Percentiles rank a stretch among this genome's conserved stretches.
These are phyloP conservation scores for Vigna nakashimae DNA, from an alignment of 306 rosid genomes.

Conservation along the genomic window DNA sequence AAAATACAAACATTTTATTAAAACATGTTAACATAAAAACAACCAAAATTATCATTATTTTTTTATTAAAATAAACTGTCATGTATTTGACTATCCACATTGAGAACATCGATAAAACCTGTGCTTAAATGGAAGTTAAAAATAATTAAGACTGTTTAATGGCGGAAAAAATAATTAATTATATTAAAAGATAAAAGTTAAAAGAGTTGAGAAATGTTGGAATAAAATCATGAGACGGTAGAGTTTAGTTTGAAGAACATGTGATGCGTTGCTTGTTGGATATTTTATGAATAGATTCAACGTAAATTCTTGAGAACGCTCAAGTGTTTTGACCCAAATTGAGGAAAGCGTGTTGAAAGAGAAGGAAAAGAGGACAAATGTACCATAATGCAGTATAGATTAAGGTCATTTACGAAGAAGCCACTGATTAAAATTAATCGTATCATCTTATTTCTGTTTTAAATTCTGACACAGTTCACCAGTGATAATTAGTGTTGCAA, in stretches of 20 bases:
- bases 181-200: neutral
- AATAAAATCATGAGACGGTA: neutral
- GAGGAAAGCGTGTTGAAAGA: too few relatives aligned
- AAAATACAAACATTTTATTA: too few relatives aligned
- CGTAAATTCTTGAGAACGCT: neutral
- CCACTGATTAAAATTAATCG: slow-evolving; percentile 45
- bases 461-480: slow-evolving; percentile 51
- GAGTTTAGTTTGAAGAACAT: neutral
- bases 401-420: slow-evolving; percentile 28
- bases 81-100: too few relatives aligned
- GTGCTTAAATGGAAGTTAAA: too few relatives aligned
- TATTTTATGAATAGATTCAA: neutral
- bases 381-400: neutral
- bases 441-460: slow-evolving; percentile 24
- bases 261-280: neutral
- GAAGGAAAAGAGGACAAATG: too few relatives aligned
- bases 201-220: neutral
- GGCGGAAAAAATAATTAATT: too few relatives aligned
- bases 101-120: too few relatives aligned
- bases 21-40: too few relatives aligned
- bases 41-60: too few relatives aligned
- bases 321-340: too few relatives aligned
- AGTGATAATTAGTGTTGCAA: slow-evolving; percentile 42
- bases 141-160: too few relatives aligned
- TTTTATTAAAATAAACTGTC: too few relatives aligned